Percentiles rank a stretch among this genome's conserved stretches.
These are phyloP conservation scores for Fraxinus latifolia DNA, from an alignment of 305 asterid genomes.

Conservation along the genomic window DNA sequence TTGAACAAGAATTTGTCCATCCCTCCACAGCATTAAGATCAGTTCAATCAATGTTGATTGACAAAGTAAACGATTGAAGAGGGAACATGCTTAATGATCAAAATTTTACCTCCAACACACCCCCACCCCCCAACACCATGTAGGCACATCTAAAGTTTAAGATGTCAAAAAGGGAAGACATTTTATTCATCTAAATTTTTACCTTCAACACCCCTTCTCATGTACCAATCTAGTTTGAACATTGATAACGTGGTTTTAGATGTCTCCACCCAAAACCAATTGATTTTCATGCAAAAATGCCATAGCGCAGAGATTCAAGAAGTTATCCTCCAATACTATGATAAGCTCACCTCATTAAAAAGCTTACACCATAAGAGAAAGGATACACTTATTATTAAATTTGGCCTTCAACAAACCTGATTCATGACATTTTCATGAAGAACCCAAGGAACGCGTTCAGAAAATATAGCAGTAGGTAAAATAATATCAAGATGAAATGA, in stretches of 20 bases:
- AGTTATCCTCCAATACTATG: too few relatives aligned
- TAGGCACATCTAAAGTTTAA: too few relatives aligned
- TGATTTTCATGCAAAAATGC: neutral
- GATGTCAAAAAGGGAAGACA: neutral
- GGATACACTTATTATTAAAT: too few relatives aligned
- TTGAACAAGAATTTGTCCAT: neutral
- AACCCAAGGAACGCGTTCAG: neutral
- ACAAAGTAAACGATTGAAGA: too few relatives aligned
- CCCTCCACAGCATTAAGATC: neutral
- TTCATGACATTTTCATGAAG: neutral
- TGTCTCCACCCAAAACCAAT: neutral
- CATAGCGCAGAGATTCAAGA: neutral
- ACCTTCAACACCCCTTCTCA: neutral
- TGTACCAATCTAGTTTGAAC: neutral
- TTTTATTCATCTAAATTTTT: neutral
- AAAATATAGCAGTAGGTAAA: neutral
- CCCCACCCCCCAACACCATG: too few relatives aligned
- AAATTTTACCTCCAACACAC: too few relatives aligned
- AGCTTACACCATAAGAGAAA: too few relatives aligned
- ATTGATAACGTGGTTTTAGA: neutral
- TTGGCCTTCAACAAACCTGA: too few relatives aligned
- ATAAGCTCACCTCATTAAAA: too few relatives aligned
- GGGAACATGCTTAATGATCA: too few relatives aligned
- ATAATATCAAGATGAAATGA: neutral
- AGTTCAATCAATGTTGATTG: neutral